Base-by-base conservation (phyloP, 1,139 yeast genomes). In the Nakaseomyces glabratus region DNA sequence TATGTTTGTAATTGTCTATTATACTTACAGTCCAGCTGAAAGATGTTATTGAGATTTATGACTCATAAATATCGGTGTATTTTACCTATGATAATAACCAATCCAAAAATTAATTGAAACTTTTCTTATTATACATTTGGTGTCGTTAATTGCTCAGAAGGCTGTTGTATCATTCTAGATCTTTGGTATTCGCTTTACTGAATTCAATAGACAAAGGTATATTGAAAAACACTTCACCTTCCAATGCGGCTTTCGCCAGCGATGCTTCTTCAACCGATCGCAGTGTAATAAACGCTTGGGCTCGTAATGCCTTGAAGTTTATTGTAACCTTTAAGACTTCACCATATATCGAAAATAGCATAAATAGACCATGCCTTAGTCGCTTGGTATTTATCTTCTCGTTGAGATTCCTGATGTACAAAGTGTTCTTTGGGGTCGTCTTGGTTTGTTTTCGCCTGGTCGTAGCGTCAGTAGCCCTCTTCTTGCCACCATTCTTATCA, bases 211-310 rank as follows among this genome's bases (percentile, higher is more conserved):
- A 35, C 15, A 55, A 31, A 14, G 46, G 45, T 20, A 45, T 48
- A 12, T 44, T 52, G 20, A 52, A 51, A 33, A 55, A 53, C 9
- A 38, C 36, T 28, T 53, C 58, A 13, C 47, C 39, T 17, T 51
- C 41, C 16, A 55, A 37, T 3, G 57, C 45, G 5, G 48, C 38
- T 31, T 37, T 33, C 1, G 57, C 58, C 35, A 53, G 21, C 25
- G 52, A 50, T 7, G 60, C 57, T 28, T 55, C 57, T 25, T 55
- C 56, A 2, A 42, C 37, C 14, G 44, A 43, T 20, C 42, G 40
- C 48, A 55, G 43, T 9, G 48, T 46, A 17, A 52, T 36, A 34
- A 52, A 55, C 3, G 58, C 60, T 34, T 52, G 58, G 9, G 55
- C 56, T 24, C 57, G 36, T 20, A 31, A 36, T 18, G 30, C 39